These are phyloP conservation scores for Xerocomus cyaneibrunnescens DNA, from an alignment of 1,284 basidiomycete species.

Conservation along the genomic window DNA sequence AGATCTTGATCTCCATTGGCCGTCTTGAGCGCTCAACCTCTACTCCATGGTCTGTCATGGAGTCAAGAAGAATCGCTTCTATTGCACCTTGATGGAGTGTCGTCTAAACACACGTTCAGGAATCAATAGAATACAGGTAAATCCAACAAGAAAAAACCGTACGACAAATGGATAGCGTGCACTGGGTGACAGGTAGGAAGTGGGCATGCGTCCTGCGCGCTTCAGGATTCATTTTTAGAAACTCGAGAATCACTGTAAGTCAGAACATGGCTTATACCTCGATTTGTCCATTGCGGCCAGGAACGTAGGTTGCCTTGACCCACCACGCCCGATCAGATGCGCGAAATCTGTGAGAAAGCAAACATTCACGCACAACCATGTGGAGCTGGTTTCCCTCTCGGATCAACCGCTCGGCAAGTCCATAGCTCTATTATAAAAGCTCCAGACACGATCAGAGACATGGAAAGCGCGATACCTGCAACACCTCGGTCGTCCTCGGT, in stretches of 20 bases:
- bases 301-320: constrained; percentile 72
- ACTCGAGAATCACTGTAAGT: neutral
- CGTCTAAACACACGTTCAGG: constrained; percentile 39
- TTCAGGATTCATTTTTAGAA: constrained; percentile 24
- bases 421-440: constrained; percentile 37
- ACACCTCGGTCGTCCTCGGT: constrained; percentile 47
- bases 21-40: constrained; percentile 57
- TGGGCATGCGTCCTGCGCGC: constrained; percentile 59
- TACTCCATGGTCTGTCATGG: constrained; percentile 51
- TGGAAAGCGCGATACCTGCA: constrained; percentile 48
- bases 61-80: constrained; percentile 67
- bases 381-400: constrained; percentile 69
- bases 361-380: constrained; percentile 50
- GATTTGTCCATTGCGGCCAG: constrained; percentile 51
- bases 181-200: constrained; percentile 50
- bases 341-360: neutral
- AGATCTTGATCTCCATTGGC: constrained; percentile 56
- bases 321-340: neutral
- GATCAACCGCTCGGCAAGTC: constrained; percentile 40
- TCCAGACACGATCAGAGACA: neutral
- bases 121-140: neutral
- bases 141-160: neutral
- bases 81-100: constrained; percentile 78
- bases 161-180: constrained; percentile 70
- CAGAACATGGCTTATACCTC: constrained; percentile 28